phyloP scores from a whole-genome alignment of 257 asterid species.

The Solanum clarkiae region DNA sequence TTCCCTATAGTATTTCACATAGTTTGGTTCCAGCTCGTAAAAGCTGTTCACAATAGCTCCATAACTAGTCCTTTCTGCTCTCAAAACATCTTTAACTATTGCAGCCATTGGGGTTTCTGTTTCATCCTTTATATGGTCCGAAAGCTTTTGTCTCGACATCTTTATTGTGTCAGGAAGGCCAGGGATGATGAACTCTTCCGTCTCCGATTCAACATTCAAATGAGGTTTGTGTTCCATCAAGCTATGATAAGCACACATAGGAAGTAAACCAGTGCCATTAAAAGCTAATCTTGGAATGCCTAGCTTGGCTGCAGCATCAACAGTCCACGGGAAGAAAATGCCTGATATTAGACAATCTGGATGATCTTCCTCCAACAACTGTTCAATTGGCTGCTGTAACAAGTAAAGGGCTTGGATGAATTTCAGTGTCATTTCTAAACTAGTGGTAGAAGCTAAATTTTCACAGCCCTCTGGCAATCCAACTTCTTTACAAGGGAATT shows the following conservation, averaged over 20 bases:
- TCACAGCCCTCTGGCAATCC: slow-evolving; percentile 6
- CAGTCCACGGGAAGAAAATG: slow-evolving; percentile 18
- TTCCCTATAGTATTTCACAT: slow-evolving; percentile 10
- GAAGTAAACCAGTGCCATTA: slow-evolving; percentile 23
- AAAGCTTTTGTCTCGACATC: slow-evolving; percentile 10
- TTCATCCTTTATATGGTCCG: not conserved
- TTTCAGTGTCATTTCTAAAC: not conserved
- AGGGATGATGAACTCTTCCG: slow-evolving; percentile 22
- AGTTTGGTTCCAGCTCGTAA: slow-evolving; percentile 27
- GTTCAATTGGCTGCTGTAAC: slow-evolving; percentile 8
- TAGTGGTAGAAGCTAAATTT: not conserved
- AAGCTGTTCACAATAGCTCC: slow-evolving; percentile 39
- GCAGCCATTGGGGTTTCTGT: not conserved
- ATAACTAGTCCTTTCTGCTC: slow-evolving; percentile 19
- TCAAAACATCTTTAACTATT: not conserved
- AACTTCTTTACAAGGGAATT: not conserved
- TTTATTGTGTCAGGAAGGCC: slow-evolving; percentile 13
- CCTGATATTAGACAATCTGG: slow-evolving; percentile 22
- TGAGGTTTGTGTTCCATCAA: slow-evolving; percentile 9
- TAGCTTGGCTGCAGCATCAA: slow-evolving; percentile 7
- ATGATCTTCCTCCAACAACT: slow-evolving; percentile 3
- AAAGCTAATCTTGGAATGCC: slow-evolving; percentile 12
- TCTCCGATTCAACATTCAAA: slow-evolving; percentile 8
- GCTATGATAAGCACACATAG: not conserved
- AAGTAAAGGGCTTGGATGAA: slow-evolving; percentile 11